phyloP scores from a whole-genome alignment of 2,329 filamentous ascomycete genomes.

The Claviceps maximensis region DNA sequence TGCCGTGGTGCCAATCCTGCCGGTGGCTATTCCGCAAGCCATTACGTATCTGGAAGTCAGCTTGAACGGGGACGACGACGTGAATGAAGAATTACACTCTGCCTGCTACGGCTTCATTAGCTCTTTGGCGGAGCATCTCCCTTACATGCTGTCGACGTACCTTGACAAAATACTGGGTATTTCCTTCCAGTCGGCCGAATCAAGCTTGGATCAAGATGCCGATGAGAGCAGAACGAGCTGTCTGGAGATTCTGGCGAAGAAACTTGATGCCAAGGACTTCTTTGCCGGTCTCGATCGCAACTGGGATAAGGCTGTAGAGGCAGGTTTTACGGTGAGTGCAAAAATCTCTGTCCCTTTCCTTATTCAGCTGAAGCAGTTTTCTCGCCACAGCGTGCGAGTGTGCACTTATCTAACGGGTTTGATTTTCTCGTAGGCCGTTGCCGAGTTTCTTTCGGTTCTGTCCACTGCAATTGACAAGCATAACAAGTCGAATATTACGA shows the following conservation, averaged over 20 bases:
- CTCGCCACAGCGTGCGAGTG: not conserved
- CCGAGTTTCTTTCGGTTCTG: conserved; percentile 58
- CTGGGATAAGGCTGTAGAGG: conserved; percentile 50
- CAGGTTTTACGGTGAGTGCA: conserved; percentile 48
- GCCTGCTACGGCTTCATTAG: conserved; percentile 71
- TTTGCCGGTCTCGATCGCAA: conserved; percentile 61
- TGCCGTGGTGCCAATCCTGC: conserved; percentile 71
- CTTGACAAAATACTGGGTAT: conserved; percentile 58
- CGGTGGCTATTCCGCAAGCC: conserved; percentile 58
- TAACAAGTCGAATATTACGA: conserved; percentile 64
- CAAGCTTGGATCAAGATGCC: conserved; percentile 46
- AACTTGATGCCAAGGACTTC: conserved; percentile 63
- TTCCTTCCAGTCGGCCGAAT: conserved; percentile 58
- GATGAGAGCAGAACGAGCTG: conserved; percentile 55
- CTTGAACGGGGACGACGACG: conserved; percentile 34
- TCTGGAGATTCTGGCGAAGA: conserved; percentile 60
- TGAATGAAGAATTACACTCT: conserved; percentile 58
- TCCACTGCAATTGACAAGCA: conserved; percentile 62
- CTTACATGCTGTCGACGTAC: conserved; percentile 76
- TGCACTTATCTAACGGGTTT: not conserved
- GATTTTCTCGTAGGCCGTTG: conserved; percentile 37
- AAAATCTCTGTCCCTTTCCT: too few relatives aligned
- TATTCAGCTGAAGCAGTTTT: not conserved
- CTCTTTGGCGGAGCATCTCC: conserved; percentile 67
- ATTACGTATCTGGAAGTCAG: conserved; percentile 58